Evolutionary conservation across 495 filamentous ascomycete species (phyloP), one percentile per base, ranked within the genome.

Genomic region (Neurospora sp.): DNA sequence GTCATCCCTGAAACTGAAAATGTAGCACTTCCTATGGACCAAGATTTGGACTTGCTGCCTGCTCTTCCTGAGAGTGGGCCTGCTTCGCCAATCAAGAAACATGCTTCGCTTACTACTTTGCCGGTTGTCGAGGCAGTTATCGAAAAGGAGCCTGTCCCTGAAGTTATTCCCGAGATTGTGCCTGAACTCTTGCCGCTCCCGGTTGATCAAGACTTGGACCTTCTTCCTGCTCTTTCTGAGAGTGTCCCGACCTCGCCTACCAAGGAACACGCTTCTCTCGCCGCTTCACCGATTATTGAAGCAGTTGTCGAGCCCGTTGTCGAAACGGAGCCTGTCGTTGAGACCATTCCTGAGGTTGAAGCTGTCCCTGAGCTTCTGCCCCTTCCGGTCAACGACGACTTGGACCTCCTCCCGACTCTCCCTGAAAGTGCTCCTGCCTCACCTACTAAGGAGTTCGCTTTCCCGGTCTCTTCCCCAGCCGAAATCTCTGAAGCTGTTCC

Each of bases 391-490:
- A 42, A 45, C 24, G 43, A 71, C 6, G 76, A 72, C 11, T 21
- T 76, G 37, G 73, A 72, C 1, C 34, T 7, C 1, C 42, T 77
- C 4, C 74, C 74, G 4, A 28, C 75, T 19, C 71, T 78, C 5
- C 76, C 76, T 15, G 76, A 73, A 37, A 76, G 73, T 45, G 66
- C 43, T 17, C 54, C 73, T 72, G 34, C 19, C 7, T 75, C 76
- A 4, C 70, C 75, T n/a, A 36, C 42, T 42, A 7, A 66, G n/a
- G 74, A 43, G 19, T 0, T 70, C 11, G 38, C 39, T 17, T 11
- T 59, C 10, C 48, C 21, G 3, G 31, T 34, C 5, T 13, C 10
- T 24, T 69, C 79, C 5, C 73, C 80, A 70, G 15, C 34, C 39
- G 34, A 39, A 17, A 54, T 4, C 21, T 21, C 21, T 13, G 72